Evolutionary conservation across 2,329 filamentous ascomycete genomes (phyloP).

Genomic region (Lachnellula arida): DNA sequence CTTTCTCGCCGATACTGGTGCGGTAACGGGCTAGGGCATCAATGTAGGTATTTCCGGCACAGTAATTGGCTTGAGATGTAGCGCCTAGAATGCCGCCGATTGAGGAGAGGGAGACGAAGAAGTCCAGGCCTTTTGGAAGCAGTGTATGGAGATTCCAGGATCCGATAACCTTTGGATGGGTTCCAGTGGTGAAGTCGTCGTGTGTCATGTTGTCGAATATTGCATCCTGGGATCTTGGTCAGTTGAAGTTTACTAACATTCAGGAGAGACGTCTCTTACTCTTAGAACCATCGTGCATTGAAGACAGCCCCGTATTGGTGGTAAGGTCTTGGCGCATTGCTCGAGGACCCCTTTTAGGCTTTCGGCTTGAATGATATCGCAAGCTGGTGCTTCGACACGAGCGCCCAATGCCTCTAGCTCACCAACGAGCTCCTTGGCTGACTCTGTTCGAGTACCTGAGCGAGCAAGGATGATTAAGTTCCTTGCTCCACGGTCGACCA

Average conservation of each 20-base stretch:
- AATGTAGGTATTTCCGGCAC: slow-evolving; percentile 29
- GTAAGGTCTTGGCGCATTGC: slow-evolving; percentile 2
- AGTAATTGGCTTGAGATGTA: slow-evolving; percentile 14
- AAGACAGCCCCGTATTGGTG: slow-evolving; percentile 38
- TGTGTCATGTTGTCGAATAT: slow-evolving; percentile 32
- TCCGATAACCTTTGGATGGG: slow-evolving; percentile 33
- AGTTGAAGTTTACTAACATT: not conserved
- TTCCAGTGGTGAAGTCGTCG: slow-evolving; percentile 32
- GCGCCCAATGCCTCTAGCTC: slow-evolving; percentile 31
- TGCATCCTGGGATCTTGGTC: slow-evolving; percentile 3
- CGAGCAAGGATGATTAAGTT: slow-evolving; percentile 30
- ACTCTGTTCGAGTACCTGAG: slow-evolving; percentile 3
- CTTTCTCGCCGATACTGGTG: slow-evolving; percentile 6
- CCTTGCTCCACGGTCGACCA: slow-evolving; percentile 23
- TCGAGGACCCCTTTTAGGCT: slow-evolving; percentile 3
- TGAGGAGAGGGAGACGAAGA: slow-evolving; percentile 31
- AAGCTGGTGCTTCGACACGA: slow-evolving; percentile 40
- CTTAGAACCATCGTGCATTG: slow-evolving; percentile 43
- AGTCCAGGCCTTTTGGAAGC: slow-evolving; percentile 11
- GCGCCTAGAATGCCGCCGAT: slow-evolving; percentile 20
- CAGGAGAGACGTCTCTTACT: not conserved
- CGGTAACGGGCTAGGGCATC: slow-evolving; percentile 16
- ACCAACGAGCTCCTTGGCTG: slow-evolving; percentile 3
- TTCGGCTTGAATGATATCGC: slow-evolving; percentile 42
- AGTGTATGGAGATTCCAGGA: slow-evolving; percentile 21